Base-by-base conservation (phyloP, 805 yeast species). In the Candida koratica region DNA sequence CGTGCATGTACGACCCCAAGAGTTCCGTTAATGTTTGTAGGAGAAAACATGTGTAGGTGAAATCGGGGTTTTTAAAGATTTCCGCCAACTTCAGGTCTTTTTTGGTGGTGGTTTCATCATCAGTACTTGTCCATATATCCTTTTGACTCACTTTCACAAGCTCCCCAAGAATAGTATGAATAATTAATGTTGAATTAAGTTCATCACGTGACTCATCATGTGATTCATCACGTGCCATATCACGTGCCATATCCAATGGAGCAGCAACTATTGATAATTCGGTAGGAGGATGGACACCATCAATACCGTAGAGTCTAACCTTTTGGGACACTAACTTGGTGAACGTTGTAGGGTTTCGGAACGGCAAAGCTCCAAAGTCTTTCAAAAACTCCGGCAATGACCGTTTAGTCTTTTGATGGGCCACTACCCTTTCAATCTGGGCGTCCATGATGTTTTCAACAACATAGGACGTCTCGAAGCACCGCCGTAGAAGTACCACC, bases 1-100 rank as follows among this genome's bases (percentile, higher is more conserved):
- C 76, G 43, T 79, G 81, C 43, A 80, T 82, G 53, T 88, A 89
- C 2, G 96, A 84, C 2, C 80, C 75, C 6, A 89, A 56, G 6
- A 87, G 59, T 46, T 89, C 97, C 0, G 79, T 71, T 25, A 88
- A 56, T 0, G 77, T 60, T 45, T 79, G 84, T 25, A 89, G 59
- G 31, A 89, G 57, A 54, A 81, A 88, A 28, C 81, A 71, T 40
- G 79, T 76, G 48, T 84, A 81, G 0, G 79, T 70, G 56, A 81
- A 84, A 19, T 73, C 68, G 6, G 67, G 61, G 51, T 83, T 84
- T 38, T 63, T 68, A 30, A 70, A 56, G 9, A 73, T 53, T 28
- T 64, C 62, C 2, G 55, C 17, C 1, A 41, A 18, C 16, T 43
- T 45, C 9, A 42, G 29, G 15, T 43, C 52, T 43, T 43, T 51